Base-by-base conservation (phyloP, 352 stramenopile genomes). In the Aphanomyces euteiches region DNA sequence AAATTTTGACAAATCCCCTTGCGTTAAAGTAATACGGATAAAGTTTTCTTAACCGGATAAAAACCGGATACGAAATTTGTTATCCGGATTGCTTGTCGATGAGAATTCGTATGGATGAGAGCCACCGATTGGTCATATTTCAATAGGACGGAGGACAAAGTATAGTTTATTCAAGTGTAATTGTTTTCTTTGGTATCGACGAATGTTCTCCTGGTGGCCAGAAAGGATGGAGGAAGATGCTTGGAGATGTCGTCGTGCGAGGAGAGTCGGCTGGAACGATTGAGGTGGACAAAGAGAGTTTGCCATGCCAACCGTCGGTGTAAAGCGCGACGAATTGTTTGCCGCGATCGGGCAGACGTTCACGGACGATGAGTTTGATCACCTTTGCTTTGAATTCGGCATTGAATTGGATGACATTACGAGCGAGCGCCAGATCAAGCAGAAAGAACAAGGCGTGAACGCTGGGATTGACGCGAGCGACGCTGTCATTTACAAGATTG, bases 341-440 rank as follows among this genome's bases (percentile, higher is more conserved):
- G 82, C 88, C 74, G 93, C 97, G 77, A 87, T 99, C 72, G 95
- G 96, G 72, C 88, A 98, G 78, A 93, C 79, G 56, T 99, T 98
- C 88, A 99, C 96, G 58, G 94, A 96, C 77, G 89, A 99, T 67
- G 97, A 99, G 77, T 99, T 99, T 81, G 97, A 99, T 75, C 89
- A 99, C 71, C 87, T 99, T 19, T 99, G 97, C 83, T 99, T 99
- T 79, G 97, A 99, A 85, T 99, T 99, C 76, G 98, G 98, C 66
- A 98, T 99, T 69, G 97, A 99, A 77, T 81, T 99, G 69, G 88
- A 95, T 74, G 87, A 95, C 73, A 88, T 96, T 64, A 96, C 88
- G 75, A 93, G 82, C 74, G 86, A 93, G 72, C 87, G 86, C 59
- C 82, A 91, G 77, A 86, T 95, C 72, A 93, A 92, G 74, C 79